These are phyloP conservation scores for Agaricus blazei DNA, from an alignment of 768 basidiomycete genomes.

Conservation along the genomic window DNA sequence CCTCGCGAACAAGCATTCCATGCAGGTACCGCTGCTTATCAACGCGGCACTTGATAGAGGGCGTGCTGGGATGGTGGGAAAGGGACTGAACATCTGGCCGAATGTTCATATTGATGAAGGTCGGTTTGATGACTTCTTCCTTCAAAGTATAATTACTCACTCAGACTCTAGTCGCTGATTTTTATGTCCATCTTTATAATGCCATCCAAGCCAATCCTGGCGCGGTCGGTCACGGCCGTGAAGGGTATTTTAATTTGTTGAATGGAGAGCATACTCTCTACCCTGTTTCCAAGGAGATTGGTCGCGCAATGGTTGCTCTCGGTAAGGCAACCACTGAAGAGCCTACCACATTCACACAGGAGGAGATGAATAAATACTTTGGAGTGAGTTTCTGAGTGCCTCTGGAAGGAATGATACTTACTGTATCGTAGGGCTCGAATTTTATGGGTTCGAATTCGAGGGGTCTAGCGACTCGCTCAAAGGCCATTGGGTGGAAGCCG, in stretches of 20 bases:
- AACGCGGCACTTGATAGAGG: conserved; percentile 34
- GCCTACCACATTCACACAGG: conserved; percentile 42
- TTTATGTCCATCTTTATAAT: conserved; percentile 39
- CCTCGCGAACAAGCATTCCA: conserved; percentile 43
- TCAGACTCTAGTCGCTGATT: conserved; percentile 32
- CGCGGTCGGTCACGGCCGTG: conserved; percentile 34
- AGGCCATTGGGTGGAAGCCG: conserved; percentile 49
- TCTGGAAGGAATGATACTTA: background rate
- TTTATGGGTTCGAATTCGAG: conserved; percentile 33
- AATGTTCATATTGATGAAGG: conserved; percentile 53
- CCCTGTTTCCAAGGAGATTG: conserved; percentile 32
- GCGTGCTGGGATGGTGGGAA: conserved; percentile 45
- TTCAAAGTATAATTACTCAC: background rate
- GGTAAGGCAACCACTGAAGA: conserved; percentile 30
- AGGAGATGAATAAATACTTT: conserved; percentile 38
- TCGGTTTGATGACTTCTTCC: conserved; percentile 13
- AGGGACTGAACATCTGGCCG: conserved; percentile 50
- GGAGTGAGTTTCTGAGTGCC: conserved; percentile 13
- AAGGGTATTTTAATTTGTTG: conserved; percentile 46
- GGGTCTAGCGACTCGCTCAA: conserved; percentile 35
- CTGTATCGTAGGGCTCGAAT: conserved; percentile 6
- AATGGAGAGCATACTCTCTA: conserved; percentile 39
- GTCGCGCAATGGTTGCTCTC: conserved; percentile 29
- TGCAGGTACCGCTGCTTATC: conserved; percentile 44
- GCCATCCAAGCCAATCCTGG: conserved; percentile 18